A percentile compares a stretch with the other conserved stretches of the same genome.
Conservation (phyloP, 768 basidiomycete species). For the Tubosaeta brunneosetosa region DNA sequence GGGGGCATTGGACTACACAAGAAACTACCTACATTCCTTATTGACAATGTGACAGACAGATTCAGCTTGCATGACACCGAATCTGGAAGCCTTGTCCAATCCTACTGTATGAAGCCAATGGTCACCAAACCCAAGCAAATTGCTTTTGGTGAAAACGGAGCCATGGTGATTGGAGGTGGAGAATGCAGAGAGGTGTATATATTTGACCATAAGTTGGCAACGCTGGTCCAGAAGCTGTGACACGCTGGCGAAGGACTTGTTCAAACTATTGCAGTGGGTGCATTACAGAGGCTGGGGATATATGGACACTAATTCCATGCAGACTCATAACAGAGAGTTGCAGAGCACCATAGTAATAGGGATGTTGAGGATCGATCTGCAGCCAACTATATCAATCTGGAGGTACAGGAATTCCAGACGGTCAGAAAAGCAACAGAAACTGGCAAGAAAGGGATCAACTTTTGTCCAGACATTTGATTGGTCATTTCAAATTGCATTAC, state of each 20-base stretch:
- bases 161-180: background rate
- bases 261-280: background rate
- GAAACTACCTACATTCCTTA: background rate
- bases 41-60: background rate
- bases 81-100: background rate
- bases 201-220: background rate
- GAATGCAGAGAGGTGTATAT: background rate
- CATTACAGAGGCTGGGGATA: too few species aligned
- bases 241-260: background rate
- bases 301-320: background rate
- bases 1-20: background rate
- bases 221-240: background rate
- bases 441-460: background rate
- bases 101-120: background rate
- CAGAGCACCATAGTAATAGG: background rate
- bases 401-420: background rate
- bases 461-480: background rate
- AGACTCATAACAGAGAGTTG: background rate
- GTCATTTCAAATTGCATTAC: background rate
- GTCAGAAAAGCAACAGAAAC: background rate
- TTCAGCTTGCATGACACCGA: background rate
- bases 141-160: background rate
- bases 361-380: background rate
- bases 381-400: background rate
- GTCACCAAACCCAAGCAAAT: background rate